phyloP scores from a whole-genome alignment of 2,329 filamentous ascomycete species.

The Colletotrichum kahawae region DNA sequence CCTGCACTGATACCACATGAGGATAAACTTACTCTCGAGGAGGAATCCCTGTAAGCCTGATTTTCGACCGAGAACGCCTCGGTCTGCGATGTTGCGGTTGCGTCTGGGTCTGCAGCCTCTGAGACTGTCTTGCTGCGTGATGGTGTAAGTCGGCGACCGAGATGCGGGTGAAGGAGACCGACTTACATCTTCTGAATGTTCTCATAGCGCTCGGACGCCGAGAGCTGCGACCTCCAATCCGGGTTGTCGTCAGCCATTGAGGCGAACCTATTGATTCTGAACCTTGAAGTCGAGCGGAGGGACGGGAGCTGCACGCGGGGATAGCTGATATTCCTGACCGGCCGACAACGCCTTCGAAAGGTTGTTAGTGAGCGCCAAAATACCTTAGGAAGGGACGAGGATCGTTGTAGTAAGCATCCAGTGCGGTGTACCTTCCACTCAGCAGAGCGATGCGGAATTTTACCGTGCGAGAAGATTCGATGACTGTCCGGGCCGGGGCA shows the following conservation, averaged over 20 bases:
- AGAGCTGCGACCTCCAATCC: slow-evolving; percentile 57
- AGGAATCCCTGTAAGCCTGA: slow-evolving; percentile 19
- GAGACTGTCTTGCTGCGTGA: slow-evolving; percentile 11
- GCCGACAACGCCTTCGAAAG: neutral
- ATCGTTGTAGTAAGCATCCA: neutral
- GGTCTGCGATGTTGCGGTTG: slow-evolving; percentile 14
- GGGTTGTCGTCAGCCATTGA: slow-evolving; percentile 21
- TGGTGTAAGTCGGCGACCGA: neutral
- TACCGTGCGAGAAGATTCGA: neutral
- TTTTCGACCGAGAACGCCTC: slow-evolving; percentile 23
- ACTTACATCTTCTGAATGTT: slow-evolving; percentile 67
- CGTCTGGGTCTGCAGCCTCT: slow-evolving; percentile 1
- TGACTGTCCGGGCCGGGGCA: slow-evolving; percentile 8
- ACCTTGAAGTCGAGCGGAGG: neutral
- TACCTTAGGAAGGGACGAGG: neutral
- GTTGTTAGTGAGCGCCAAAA: neutral
- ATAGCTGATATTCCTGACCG: neutral
- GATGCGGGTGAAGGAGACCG: neutral
- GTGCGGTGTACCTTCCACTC: neutral
- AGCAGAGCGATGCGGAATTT: neutral
- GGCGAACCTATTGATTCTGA: neutral
- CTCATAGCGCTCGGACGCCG: slow-evolving; percentile 65
- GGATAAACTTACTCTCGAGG: slow-evolving; percentile 5
- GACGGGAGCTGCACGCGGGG: neutral
- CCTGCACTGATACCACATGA: no score